A percentile compares a stretch with the other conserved stretches of the same genome.
phyloP scores from a whole-genome alignment of 2,329 filamentous ascomycete genomes.

The Nannizziopsis arthrosporioides region DNA sequence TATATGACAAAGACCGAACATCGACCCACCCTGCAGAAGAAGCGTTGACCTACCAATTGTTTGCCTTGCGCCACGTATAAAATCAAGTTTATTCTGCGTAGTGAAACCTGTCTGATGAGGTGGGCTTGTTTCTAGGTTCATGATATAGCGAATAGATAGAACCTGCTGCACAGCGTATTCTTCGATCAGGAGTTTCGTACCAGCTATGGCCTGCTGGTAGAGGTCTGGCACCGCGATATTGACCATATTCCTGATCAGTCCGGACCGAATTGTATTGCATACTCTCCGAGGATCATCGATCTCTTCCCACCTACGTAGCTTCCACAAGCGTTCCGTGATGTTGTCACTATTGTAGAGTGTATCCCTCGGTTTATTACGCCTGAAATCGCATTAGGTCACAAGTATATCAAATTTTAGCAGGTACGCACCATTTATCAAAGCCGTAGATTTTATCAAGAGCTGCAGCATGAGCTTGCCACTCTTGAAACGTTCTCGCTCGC shows the following conservation, averaged over 20 bases:
- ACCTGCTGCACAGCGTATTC: conserved; percentile 79
- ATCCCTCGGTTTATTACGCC: conserved; percentile 70
- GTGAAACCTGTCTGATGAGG: conserved; percentile 44
- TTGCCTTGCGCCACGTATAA: conserved; percentile 75
- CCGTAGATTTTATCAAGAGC: conserved; percentile 72
- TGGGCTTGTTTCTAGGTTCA: conserved; percentile 49
- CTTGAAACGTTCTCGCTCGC: conserved; percentile 60
- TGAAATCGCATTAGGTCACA: conserved; percentile 25
- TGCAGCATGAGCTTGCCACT: conserved; percentile 76
- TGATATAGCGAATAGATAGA: conserved; percentile 68
- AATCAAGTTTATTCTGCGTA: conserved; percentile 69
- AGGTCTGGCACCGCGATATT: conserved; percentile 74
- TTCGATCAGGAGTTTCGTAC: conserved; percentile 82
- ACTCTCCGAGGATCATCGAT: conserved; percentile 61
- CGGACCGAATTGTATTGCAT: conserved; percentile 69
- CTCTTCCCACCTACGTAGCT: conserved; percentile 57
- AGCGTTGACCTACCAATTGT: conserved; percentile 78
- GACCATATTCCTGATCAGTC: conserved; percentile 68
- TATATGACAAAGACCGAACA: conserved; percentile 81
- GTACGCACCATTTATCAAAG: conserved; percentile 61
- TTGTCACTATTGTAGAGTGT: conserved; percentile 78
- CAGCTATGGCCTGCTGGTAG: conserved; percentile 74
- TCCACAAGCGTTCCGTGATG: conserved; percentile 63
- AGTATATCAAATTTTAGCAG: neutral
- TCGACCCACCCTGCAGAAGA: conserved; percentile 78